Evolutionary conservation across 176 grass and related monocot genomes (phyloP).

Genomic region (Hsuehochloa calcarea): DNA sequence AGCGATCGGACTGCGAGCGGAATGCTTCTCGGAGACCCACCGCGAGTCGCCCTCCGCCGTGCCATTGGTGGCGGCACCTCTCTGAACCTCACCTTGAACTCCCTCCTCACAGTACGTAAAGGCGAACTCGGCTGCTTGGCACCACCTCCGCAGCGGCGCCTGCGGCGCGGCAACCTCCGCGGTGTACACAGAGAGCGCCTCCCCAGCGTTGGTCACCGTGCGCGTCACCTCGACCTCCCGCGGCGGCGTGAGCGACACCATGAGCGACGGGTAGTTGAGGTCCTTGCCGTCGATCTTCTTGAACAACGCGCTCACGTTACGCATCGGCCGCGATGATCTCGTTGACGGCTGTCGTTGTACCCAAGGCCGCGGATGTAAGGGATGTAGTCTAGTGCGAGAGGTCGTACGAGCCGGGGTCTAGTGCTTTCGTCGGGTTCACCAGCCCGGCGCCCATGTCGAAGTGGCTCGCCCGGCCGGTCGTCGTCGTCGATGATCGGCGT

Average conservation of each 20-base stretch:
- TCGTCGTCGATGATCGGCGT: slow-evolving; percentile 39
- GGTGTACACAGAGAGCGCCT: slow-evolving; percentile 4
- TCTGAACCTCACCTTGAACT: slow-evolving; percentile 45
- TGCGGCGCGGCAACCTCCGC: not conserved
- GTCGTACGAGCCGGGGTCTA: slow-evolving; percentile 72
- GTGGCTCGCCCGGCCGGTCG: not conserved
- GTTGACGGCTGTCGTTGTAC: slow-evolving; percentile 40
- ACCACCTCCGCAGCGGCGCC: slow-evolving; percentile 41
- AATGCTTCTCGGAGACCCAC: slow-evolving; percentile 56
- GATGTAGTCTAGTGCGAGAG: slow-evolving; percentile 36
- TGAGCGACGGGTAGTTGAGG: slow-evolving; percentile 75
- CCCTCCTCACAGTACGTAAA: not conserved
- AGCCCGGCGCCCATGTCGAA: slow-evolving; percentile 61
- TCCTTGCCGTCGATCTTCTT: slow-evolving; percentile 45
- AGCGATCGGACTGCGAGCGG: slow-evolving; percentile 1
- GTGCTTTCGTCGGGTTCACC: slow-evolving; percentile 49
- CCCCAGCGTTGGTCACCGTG: slow-evolving; percentile 59
- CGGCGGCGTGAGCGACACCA: slow-evolving; percentile 19
- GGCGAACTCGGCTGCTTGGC: slow-evolving; percentile 31
- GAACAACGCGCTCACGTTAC: slow-evolving; percentile 8
- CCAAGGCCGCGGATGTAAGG: slow-evolving; percentile 56
- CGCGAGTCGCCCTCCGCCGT: slow-evolving; percentile 34
- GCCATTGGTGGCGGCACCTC: not conserved
- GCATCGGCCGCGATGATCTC: slow-evolving; percentile 42
- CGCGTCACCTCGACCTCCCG: slow-evolving; percentile 28